phyloP scores from a whole-genome alignment of 1,139 yeast species.

The Debaryomyces subglobosus region DNA sequence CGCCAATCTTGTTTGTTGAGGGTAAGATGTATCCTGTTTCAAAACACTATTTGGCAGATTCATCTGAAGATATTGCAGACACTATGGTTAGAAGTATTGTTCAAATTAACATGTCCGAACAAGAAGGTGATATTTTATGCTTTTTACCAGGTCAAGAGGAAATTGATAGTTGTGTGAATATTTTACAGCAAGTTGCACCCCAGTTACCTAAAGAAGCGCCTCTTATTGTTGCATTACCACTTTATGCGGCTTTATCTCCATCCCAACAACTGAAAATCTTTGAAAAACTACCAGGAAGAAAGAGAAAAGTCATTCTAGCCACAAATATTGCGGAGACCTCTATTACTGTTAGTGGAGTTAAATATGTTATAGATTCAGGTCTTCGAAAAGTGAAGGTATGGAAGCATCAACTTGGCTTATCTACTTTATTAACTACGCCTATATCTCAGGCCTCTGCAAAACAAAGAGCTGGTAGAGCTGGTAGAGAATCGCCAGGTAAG shows the following conservation, averaged over 20 bases:
- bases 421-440: constrained; percentile 88
- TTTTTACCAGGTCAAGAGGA: constrained; percentile 97
- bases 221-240: constrained; percentile 71
- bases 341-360: constrained; percentile 93
- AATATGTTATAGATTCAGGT: constrained; percentile 92
- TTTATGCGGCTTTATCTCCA: constrained; percentile 93
- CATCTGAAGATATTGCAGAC: constrained; percentile 81
- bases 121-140: constrained; percentile 84
- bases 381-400: constrained; percentile 90
- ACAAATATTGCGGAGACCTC: constrained; percentile 98
- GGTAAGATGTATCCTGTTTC: constrained; percentile 90
- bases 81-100: constrained; percentile 72
- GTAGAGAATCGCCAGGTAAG: constrained; percentile 91
- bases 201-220: constrained; percentile 78
- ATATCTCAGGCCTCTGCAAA: constrained; percentile 93
- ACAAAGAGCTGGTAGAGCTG: constrained; percentile 98
- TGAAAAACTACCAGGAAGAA: constrained; percentile 55
- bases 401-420: constrained; percentile 89
- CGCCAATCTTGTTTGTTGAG: constrained; percentile 82
- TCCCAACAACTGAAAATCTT: constrained; percentile 80
- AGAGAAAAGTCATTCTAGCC: constrained; percentile 83
- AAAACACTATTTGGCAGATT: constrained; percentile 57
- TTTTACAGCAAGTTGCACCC: constrained; percentile 63
- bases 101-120: constrained; percentile 79
- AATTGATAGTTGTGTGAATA: constrained; percentile 79